Conservation (phyloP, 192 early-diverging fungal species). For the Jimgerdemannia lactiflua region DNA sequence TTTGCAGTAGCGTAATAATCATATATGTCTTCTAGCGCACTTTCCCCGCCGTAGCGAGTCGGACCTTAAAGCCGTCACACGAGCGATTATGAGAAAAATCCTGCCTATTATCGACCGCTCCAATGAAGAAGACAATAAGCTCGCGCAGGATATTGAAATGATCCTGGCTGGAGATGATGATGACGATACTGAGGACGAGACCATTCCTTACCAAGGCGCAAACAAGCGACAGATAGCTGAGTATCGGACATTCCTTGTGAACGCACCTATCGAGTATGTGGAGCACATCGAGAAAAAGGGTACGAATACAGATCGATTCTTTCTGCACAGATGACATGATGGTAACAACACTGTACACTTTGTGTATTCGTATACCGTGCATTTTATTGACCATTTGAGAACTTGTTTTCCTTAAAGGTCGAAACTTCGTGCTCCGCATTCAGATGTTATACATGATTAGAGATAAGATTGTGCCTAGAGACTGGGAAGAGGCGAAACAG, state of each 20-base stretch:
- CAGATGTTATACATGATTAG: constrained; percentile 77
- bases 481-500: constrained; percentile 57
- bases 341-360: too few species aligned
- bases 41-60: constrained; percentile 53
- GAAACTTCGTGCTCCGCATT: constrained; percentile 69
- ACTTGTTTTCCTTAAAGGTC: constrained; percentile 14
- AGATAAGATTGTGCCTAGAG: constrained; percentile 61
- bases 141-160: constrained; percentile 58
- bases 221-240: constrained; percentile 64
- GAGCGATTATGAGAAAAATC: constrained; percentile 47
- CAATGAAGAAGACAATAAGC: constrained; percentile 55
- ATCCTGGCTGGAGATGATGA: constrained; percentile 37
- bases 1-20: neutral
- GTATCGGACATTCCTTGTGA: constrained; percentile 65
- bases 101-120: constrained; percentile 44
- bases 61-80: constrained; percentile 57
- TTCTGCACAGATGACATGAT: neutral
- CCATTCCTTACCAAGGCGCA: constrained; percentile 61
- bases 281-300: constrained; percentile 70
- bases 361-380: too few species aligned
- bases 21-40: constrained; percentile 11
- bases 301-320: neutral
- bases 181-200: constrained; percentile 42
- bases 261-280: constrained; percentile 70
- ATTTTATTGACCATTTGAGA: too few species aligned